A percentile compares a stretch with the other conserved stretches of the same genome.
Evolutionary conservation across 495 filamentous ascomycete species (phyloP).

Genomic region (Zalerion maritima): DNA sequence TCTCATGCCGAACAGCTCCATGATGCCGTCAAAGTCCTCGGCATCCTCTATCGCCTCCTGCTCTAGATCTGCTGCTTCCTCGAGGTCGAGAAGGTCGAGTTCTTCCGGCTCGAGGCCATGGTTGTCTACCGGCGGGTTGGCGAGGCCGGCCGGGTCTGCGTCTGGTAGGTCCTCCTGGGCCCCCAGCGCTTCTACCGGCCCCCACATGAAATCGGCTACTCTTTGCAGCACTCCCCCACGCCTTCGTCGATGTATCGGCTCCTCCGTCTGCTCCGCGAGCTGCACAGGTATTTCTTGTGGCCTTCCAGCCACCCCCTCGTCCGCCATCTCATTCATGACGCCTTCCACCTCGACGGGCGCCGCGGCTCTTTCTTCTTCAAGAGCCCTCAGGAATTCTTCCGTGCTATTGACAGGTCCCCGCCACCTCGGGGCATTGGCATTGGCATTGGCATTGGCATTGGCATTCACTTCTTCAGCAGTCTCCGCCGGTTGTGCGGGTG

Average conservation of each 20-base stretch:
- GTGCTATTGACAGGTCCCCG: too few relatives aligned
- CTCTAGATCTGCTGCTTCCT: constrained; percentile 26
- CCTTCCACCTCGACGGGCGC: too few relatives aligned
- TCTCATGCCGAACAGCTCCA: constrained; percentile 94
- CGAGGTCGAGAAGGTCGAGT: constrained; percentile 24
- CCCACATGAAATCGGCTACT: constrained; percentile 37
- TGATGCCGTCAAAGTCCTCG: constrained; percentile 93
- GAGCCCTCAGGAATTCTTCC: too few relatives aligned
- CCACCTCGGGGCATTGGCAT: not conserved
- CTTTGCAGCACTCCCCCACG: constrained; percentile 19
- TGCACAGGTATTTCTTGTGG: too few relatives aligned
- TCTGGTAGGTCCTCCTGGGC: not conserved
- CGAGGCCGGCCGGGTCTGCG: constrained; percentile 18
- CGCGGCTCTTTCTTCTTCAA: constrained; percentile 1
- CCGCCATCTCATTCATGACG: too few relatives aligned
- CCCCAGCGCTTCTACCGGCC: constrained; percentile 10
- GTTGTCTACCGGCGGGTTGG: constrained; percentile 23
- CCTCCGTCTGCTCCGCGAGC: too few relatives aligned
- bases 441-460: constrained; percentile 1
- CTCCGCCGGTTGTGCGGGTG: constrained; percentile 1
- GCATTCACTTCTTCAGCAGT: constrained; percentile 5
- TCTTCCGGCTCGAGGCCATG: constrained; percentile 27
- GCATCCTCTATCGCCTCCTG: constrained; percentile 56
- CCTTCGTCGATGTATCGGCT: constrained; percentile 5
- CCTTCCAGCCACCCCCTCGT: too few relatives aligned